Evolutionary conservation across 495 filamentous ascomycete genomes (phyloP).

Genomic region (Sordaria brevicollis): DNA sequence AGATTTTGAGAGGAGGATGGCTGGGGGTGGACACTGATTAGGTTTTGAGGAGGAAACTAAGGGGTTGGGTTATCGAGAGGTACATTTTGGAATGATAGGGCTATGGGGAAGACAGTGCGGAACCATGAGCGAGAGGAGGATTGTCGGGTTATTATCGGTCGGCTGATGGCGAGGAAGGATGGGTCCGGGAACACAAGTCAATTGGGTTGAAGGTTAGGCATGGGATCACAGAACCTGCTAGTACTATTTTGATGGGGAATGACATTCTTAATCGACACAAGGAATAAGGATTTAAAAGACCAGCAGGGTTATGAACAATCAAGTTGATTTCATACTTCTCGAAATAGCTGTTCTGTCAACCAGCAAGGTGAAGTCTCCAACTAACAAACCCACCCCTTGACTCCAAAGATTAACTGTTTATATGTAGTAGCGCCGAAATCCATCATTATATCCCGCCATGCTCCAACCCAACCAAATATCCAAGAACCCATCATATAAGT

Average conservation of each 20-base stretch:
- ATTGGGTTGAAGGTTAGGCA: not conserved
- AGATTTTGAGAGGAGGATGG: not conserved
- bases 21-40: not conserved
- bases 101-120: not conserved
- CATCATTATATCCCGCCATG: too few relatives aligned
- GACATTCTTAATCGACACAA: not conserved
- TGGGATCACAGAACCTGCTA: not conserved
- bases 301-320: not conserved
- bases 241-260: not conserved
- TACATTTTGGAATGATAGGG: not conserved
- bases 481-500: not conserved
- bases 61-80: not conserved
- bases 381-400: not conserved
- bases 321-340: not conserved
- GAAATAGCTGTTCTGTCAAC: not conserved
- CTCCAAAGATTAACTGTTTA: not conserved
- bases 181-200: not conserved
- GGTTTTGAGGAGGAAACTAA: not conserved
- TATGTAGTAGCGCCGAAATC: not conserved
- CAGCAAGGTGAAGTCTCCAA: too few relatives aligned
- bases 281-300: not conserved
- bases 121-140: not conserved
- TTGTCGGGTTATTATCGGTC: not conserved
- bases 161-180: too few relatives aligned
- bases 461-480: not conserved